Conservation (phyloP, 495 filamentous ascomycete species). For the Entonaema liquescens region DNA sequence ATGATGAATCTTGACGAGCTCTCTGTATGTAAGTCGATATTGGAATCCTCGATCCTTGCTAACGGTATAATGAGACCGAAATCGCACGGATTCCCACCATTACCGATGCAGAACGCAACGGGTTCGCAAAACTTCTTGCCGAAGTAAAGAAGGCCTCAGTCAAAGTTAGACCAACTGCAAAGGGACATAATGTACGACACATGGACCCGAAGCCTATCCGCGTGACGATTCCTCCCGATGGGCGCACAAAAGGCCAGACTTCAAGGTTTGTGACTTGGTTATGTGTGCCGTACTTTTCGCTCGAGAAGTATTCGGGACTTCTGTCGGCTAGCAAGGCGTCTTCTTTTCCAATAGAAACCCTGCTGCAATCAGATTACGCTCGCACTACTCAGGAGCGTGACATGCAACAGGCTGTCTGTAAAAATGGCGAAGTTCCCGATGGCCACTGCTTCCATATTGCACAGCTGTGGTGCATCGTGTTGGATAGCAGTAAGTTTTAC, state of each 20-base stretch:
- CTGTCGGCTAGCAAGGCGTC: constrained; percentile 35
- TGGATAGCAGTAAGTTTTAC: constrained; percentile 47
- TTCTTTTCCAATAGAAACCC: constrained; percentile 47
- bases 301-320: constrained; percentile 48
- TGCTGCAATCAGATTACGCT: constrained; percentile 50
- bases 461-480: constrained; percentile 51
- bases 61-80: constrained; percentile 23
- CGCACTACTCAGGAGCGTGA: constrained; percentile 45
- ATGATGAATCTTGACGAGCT: constrained; percentile 46
- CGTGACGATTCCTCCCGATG: constrained; percentile 34
- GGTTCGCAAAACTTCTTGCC: constrained; percentile 35
- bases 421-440: constrained; percentile 34
- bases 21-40: constrained; percentile 13
- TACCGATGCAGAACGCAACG: constrained; percentile 38
- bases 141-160: constrained; percentile 39
- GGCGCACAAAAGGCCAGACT: constrained; percentile 26
- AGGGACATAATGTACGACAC: constrained; percentile 36
- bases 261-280: constrained; percentile 45
- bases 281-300: constrained; percentile 52
- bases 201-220: constrained; percentile 47
- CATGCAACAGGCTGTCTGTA: constrained; percentile 52
- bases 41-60: neutral
- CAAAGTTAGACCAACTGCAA: constrained; percentile 43
- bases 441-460: constrained; percentile 52
- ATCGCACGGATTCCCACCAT: constrained; percentile 32